A percentile compares a stretch with the other conserved stretches of the same genome.
Evolutionary conservation across 495 filamentous ascomycete genomes (phyloP).

Genomic region (Cudoniella acicularis): DNA sequence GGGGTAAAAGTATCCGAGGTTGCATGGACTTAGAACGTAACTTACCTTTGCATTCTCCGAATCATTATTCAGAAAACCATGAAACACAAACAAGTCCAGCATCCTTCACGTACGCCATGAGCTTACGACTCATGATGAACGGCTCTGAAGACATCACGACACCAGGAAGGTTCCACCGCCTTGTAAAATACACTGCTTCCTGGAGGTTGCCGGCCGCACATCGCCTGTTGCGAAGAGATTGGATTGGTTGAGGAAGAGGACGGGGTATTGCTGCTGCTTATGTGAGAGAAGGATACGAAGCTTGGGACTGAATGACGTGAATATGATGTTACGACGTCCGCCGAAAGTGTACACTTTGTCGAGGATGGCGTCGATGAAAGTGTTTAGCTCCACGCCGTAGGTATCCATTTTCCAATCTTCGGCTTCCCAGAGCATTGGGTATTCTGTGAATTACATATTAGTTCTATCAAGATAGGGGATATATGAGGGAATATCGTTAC

Average conservation of each 20-base stretch:
- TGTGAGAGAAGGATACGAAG: constrained; percentile 36
- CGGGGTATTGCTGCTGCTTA: constrained; percentile 38
- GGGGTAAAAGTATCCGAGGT: neutral
- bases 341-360: constrained; percentile 22
- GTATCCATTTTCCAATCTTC: constrained; percentile 32
- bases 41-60: constrained; percentile 26
- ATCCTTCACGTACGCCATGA: constrained; percentile 30
- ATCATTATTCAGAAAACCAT: constrained; percentile 32
- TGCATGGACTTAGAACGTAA: neutral
- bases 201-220: constrained; percentile 34
- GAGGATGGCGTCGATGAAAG: constrained; percentile 38
- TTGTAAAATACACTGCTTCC: constrained; percentile 36
- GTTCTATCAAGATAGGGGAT: neutral
- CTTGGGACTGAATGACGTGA: constrained; percentile 43
- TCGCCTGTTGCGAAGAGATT: constrained; percentile 30
- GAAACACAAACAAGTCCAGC: constrained; percentile 26
- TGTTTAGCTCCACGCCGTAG: constrained; percentile 38
- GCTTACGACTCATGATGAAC: constrained; percentile 32
- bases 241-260: constrained; percentile 39
- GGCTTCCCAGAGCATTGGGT: constrained; percentile 38
- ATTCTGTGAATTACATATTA: constrained; percentile 21
- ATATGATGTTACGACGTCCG: constrained; percentile 30
- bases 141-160: constrained; percentile 34
- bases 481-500: constrained; percentile 19
- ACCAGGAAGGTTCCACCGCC: constrained; percentile 33